Percentiles rank a stretch among this genome's conserved stretches.
Conservation (phyloP, 345 rosid genomes). For the Balakata baccata region DNA sequence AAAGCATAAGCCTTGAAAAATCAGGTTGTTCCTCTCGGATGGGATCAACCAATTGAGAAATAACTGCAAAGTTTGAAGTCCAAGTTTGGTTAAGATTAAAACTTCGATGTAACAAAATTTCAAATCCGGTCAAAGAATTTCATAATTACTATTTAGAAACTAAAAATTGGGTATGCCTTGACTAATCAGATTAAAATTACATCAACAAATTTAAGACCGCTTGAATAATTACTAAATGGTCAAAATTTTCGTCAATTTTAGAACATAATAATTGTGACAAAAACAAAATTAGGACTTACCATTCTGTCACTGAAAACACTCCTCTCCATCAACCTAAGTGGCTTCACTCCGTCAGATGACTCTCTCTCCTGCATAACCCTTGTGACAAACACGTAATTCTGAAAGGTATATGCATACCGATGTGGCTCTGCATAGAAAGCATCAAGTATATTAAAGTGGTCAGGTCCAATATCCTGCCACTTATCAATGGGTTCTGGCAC, state of each 20-base stretch:
- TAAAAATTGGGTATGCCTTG: not conserved
- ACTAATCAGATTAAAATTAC: not conserved
- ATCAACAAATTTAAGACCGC: not conserved
- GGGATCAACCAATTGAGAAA: slow-evolving; percentile 24
- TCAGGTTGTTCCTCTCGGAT: slow-evolving; percentile 16
- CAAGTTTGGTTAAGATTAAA: slow-evolving; percentile 8
- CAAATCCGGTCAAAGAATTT: not conserved
- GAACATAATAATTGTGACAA: not conserved
- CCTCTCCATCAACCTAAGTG: slow-evolving; percentile 94
- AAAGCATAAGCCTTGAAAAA: slow-evolving; percentile 22
- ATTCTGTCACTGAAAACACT: slow-evolving; percentile 97
- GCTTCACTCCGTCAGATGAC: slow-evolving; percentile 81
- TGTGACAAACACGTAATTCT: slow-evolving; percentile 97
- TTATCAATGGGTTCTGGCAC: slow-evolving; percentile 94
- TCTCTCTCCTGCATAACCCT: slow-evolving; percentile 99
- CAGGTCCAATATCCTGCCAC: slow-evolving; percentile 99
- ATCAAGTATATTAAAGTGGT: slow-evolving; percentile 85
- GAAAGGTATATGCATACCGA: slow-evolving; percentile 97
- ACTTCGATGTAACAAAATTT: not conserved
- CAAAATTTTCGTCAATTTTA: not conserved
- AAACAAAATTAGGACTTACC: slow-evolving; percentile 41
- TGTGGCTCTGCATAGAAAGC: slow-evolving; percentile 91
- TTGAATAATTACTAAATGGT: not conserved
- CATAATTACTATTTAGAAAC: too few relatives aligned
- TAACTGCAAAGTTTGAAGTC: slow-evolving; percentile 11